phyloP scores from a whole-genome alignment of 306 rosid species.

The Vicia faba region DNA sequence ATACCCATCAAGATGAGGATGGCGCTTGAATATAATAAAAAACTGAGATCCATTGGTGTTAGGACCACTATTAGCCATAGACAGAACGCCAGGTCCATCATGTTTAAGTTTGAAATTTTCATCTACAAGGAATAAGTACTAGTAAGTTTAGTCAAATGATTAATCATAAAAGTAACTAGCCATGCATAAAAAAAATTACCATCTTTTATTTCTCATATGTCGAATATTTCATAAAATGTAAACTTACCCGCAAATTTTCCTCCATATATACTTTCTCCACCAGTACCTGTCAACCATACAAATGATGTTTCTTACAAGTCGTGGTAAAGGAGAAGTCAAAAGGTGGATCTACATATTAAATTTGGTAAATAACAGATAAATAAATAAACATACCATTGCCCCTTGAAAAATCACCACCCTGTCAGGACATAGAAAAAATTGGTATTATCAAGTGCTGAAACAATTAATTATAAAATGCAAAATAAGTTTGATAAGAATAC shows the following conservation, averaged over 20 bases:
- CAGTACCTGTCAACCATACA: conserved; percentile 78
- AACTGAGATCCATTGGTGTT: conserved; percentile 98
- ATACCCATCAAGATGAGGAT: conserved; percentile 95
- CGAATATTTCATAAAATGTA: conserved; percentile 20
- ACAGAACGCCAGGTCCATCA: conserved; percentile 86
- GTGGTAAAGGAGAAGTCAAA: conserved; percentile 42
- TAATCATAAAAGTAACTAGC: conserved; percentile 33
- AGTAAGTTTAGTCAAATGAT: conserved; percentile 32
- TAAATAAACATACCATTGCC: conserved; percentile 74
- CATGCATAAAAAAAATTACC: not conserved
- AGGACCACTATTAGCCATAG: conserved; percentile 97
- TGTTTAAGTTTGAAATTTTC: conserved; percentile 81
- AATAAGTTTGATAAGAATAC: not conserved
- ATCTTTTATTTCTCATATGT: conserved; percentile 7
- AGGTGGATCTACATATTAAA: conserved; percentile 36
- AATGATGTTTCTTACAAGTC: conserved; percentile 45
- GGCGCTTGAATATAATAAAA: conserved; percentile 83
- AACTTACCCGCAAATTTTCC: conserved; percentile 89
- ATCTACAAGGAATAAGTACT: conserved; percentile 58
- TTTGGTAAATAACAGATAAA: conserved; percentile 32
- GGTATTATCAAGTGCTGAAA: conserved; percentile 31
- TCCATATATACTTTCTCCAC: conserved; percentile 97
- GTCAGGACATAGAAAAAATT: conserved; percentile 39
- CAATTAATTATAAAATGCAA: not conserved
- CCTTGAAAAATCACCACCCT: conserved; percentile 96